phyloP scores from a whole-genome alignment of 495 filamentous ascomycete genomes.

The Lepidopterella palustris region DNA sequence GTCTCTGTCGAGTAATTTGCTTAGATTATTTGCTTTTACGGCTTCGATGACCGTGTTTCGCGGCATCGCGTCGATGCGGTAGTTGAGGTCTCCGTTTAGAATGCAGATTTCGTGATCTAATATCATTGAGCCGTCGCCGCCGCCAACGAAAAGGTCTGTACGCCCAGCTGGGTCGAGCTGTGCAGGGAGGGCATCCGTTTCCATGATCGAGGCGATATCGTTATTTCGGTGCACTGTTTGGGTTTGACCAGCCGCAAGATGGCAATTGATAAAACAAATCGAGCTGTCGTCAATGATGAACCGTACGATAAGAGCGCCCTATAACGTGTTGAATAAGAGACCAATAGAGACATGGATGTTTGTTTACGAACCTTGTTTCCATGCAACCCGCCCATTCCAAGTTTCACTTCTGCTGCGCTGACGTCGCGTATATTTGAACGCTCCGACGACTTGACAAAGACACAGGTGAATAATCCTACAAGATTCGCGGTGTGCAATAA shows the following conservation, averaged over 20 bases:
- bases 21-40: slow-evolving; percentile 68
- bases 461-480: slow-evolving; percentile 90
- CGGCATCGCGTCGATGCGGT: slow-evolving; percentile 95
- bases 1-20: slow-evolving; percentile 90
- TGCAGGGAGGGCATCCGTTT: slow-evolving; percentile 60
- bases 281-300: slow-evolving; percentile 89
- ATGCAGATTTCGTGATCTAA: slow-evolving; percentile 96
- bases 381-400: slow-evolving; percentile 86
- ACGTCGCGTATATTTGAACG: slow-evolving; percentile 69
- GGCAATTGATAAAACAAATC: slow-evolving; percentile 94
- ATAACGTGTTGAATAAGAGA: background rate
- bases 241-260: slow-evolving; percentile 89
- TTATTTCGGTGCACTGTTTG: slow-evolving; percentile 87
- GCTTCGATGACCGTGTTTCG: slow-evolving; percentile 84
- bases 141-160: slow-evolving; percentile 73
- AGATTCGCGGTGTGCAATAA: slow-evolving; percentile 82
- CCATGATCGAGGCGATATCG: slow-evolving; percentile 85
- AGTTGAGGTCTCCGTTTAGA: slow-evolving; percentile 93
- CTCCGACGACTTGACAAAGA: slow-evolving; percentile 80
- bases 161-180: slow-evolving; percentile 37
- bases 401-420: slow-evolving; percentile 76
- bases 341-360: background rate
- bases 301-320: slow-evolving; percentile 84
- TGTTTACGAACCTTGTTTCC: slow-evolving; percentile 71
- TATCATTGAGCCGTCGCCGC: slow-evolving; percentile 92